Evolutionary conservation across 2,329 filamentous ascomycete genomes (phyloP).

Genomic region (Aschersonia sp.): DNA sequence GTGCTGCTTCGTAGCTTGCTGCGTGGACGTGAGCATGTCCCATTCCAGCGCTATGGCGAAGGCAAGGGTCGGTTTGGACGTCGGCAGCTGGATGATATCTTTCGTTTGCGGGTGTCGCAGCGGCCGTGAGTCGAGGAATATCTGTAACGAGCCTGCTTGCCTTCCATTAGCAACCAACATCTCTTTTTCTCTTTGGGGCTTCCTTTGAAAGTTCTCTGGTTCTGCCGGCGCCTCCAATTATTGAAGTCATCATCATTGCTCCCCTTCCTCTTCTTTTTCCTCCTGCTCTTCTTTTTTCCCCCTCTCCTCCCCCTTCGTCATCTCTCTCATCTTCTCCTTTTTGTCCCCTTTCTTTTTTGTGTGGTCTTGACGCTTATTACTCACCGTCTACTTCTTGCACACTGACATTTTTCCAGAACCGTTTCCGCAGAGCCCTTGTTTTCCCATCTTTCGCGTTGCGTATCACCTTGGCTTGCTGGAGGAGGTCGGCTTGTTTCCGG

Average conservation of each 20-base stretch:
- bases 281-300: no score
- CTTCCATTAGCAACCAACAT: no score
- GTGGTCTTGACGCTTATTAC: no score
- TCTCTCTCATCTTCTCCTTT: no score
- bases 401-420: constrained; percentile 80
- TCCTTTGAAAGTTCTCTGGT: background rate
- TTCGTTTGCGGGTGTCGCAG: constrained; percentile 67
- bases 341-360: no score
- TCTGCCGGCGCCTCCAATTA: background rate
- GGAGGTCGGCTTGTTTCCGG: constrained; percentile 37
- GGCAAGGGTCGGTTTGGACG: constrained; percentile 66
- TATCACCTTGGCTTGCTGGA: constrained; percentile 35
- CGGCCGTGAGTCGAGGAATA: constrained; percentile 66
- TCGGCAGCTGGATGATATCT: constrained; percentile 55
- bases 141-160: constrained; percentile 29
- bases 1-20: constrained; percentile 75
- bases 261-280: no score
- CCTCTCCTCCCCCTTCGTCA: no score
- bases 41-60: constrained; percentile 82
- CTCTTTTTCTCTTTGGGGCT: no score
- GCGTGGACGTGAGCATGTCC: constrained; percentile 68
- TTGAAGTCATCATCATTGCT: no score
- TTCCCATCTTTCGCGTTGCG: constrained; percentile 20
- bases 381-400: constrained; percentile 53
- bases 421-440: constrained; percentile 41